Base-by-base conservation (phyloP, 805 yeast species). In the Ogataea populi-albae region DNA sequence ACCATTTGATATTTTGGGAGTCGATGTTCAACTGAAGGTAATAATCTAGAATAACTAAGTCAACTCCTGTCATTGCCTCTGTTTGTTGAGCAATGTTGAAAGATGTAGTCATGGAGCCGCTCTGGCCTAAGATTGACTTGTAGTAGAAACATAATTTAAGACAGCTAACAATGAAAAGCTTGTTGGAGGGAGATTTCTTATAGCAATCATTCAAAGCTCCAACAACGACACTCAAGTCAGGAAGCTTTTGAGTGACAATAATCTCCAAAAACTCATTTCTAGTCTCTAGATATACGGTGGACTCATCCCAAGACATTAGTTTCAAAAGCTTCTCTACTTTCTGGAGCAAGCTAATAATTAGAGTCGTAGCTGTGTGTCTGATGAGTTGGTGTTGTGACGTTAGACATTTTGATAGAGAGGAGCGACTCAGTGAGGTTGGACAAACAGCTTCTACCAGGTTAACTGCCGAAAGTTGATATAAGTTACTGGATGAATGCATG, bases 1-100 rank as follows among this genome's bases (percentile, higher is more conserved):
- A 88, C 96, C 96, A 89, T 58, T 80, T 85, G 21, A 78, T 68
- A 22, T 54, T 56, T 11, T 39, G 46, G 7, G 71, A 47, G 15
- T 46, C 65, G 15, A 79, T 75, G 44, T 78, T 86, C 9, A 81
- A 62, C 40, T 78, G 79, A 43, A 88, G 65, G 40, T 75, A 76
- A 30, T 70, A 69, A 44, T 81, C 82, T 27, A 83, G 60, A 18
- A 79, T 59, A 0, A 75, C 68, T 41, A 83, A 59, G 41, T 81
- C 86, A 21, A 74, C 62, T 24, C 79, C 78, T 5, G 66, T 52
- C 34, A 74, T 68, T 1, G 58, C 49, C 20, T 38, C 34, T 37
- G 46, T 26, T 31, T 47, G 32, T 42, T 59, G 58, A 57, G 63
- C 35, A 49, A 58, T 29, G 28, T 48, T 45, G 11, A 53, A 23